These are phyloP conservation scores for Fraxinus baroniana DNA, from an alignment of 305 asterid genomes.

Conservation along the genomic window DNA sequence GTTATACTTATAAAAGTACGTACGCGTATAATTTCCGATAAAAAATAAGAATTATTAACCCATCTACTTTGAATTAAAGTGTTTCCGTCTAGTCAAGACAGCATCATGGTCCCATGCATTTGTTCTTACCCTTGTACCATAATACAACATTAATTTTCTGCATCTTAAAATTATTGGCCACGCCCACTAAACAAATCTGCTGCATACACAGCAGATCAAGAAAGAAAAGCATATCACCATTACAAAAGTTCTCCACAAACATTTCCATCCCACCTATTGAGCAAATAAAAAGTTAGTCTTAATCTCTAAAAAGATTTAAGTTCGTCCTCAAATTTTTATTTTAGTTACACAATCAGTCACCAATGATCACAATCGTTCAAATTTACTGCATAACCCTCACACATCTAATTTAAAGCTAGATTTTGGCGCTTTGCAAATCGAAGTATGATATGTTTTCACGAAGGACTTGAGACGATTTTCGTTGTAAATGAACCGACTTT, in stretches of 20 bases:
- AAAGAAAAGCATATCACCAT: slow-evolving; percentile 18
- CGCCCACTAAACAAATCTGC: slow-evolving; percentile 40
- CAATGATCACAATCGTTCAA: background rate
- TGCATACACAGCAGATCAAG: slow-evolving; percentile 29
- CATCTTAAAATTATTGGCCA: slow-evolving; percentile 29
- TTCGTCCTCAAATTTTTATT: background rate
- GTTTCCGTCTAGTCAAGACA: slow-evolving; percentile 32
- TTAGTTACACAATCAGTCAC: no score
- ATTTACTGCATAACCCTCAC: background rate
- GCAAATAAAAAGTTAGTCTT: background rate
- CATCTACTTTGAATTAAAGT: slow-evolving; percentile 43
- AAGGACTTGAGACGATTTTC: background rate
- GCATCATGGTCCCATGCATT: slow-evolving; percentile 39
- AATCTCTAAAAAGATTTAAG: background rate
- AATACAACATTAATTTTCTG: slow-evolving; percentile 20
- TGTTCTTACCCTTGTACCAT: background rate
- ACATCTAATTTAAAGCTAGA: background rate
- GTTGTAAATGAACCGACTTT: background rate
- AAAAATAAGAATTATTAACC: slow-evolving; percentile 11
- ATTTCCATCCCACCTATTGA: background rate
- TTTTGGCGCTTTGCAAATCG: background rate
- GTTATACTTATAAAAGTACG: background rate
- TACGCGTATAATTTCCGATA: background rate
- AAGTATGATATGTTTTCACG: background rate
- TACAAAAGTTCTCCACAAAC: background rate